phyloP scores from a whole-genome alignment of 352 stramenopile genomes.

The Lagenidium giganteum region DNA sequence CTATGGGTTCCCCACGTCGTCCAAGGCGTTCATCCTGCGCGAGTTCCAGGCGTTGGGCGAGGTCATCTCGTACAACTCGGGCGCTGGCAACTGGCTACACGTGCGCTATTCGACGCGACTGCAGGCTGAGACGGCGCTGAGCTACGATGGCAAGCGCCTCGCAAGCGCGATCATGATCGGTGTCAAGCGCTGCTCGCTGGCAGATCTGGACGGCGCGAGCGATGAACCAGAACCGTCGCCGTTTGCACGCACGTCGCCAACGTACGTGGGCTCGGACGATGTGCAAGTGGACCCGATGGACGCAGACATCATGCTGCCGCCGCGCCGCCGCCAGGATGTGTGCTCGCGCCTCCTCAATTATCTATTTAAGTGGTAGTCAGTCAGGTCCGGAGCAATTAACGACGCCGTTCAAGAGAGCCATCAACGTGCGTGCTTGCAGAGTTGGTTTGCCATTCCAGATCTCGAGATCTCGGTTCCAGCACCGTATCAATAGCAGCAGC shows the following conservation, averaged over 20 bases:
- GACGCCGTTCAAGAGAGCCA: too few relatives aligned
- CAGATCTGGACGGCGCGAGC: conserved; percentile 36
- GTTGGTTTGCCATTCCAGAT: too few relatives aligned
- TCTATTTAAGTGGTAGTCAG: conserved; percentile 81
- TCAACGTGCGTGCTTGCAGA: too few relatives aligned
- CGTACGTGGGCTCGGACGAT: conserved; percentile 14
- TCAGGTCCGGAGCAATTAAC: too few relatives aligned
- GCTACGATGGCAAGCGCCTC: conserved; percentile 45
- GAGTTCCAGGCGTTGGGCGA: conserved; percentile 61
- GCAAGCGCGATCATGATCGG: conserved; percentile 55
- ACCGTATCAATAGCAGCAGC: too few relatives aligned
- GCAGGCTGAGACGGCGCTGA: conserved; percentile 62
- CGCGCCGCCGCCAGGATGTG: conserved; percentile 49
- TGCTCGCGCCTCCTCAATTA: conserved; percentile 67
- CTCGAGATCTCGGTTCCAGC: too few relatives aligned
- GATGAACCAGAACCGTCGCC: conserved; percentile 37
- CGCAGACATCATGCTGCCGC: conserved; percentile 63
- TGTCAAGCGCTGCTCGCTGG: conserved; percentile 61
- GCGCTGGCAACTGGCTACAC: conserved; percentile 60
- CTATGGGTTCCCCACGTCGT: conserved; percentile 47
- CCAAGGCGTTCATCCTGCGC: conserved; percentile 43
- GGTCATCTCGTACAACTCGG: conserved; percentile 49
- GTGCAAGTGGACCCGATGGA: conserved; percentile 60
- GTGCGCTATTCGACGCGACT: conserved; percentile 58
- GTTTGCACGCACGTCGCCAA: conserved; percentile 29